Base-by-base conservation (phyloP, 257 asterid species). In the Nicotiana tomentosiformis region DNA sequence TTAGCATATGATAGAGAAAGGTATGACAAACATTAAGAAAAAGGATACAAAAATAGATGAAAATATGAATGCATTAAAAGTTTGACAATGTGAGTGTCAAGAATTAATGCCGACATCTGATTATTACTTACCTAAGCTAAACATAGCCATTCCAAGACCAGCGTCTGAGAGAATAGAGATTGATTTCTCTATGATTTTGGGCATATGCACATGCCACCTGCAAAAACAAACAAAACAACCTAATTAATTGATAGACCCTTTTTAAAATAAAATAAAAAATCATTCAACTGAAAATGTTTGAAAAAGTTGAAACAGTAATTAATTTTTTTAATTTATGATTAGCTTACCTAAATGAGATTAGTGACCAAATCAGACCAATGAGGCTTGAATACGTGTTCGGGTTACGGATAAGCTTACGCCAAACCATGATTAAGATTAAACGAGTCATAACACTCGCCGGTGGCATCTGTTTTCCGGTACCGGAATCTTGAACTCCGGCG, bases 91-190 rank as follows among this genome's bases (percentile, higher is more conserved):
- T 26, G 26, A 69, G 77, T 30, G 1, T n/a, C 11, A n/a, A 10
- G 55, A 68, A 37, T 3, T 57, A 57, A 18, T 57, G n/a, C 23
- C 26, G 10, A 17, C 64, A 57, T 57, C 9, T 77, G 35, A 81
- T 82, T 53, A 58, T 12, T 11, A 89, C 90, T 69, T 60, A 94
- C 99, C 98, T 86, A 94, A 89, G 86, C 98, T 94, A 86, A 94
- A 96, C 99, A 96, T 96, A 51, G 98, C 98, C 99, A 94, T 96
- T 81, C 99, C 99, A 72, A 96, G 98, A 23, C 99, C 99, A 77
- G 99, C 98, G 84, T 96, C 94, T 0, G 98, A 96, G 49, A 96
- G 90, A 57, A 96, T 93, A 16, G 94, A 76, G 85, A 96, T 96
- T 2, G 99, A 96, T 58, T 84, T 86, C 55, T 85, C 90, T 23